Evolutionary conservation across 352 stramenopile genomes (phyloP).

Genomic region (Phytophthora macrochlamydospora): DNA sequence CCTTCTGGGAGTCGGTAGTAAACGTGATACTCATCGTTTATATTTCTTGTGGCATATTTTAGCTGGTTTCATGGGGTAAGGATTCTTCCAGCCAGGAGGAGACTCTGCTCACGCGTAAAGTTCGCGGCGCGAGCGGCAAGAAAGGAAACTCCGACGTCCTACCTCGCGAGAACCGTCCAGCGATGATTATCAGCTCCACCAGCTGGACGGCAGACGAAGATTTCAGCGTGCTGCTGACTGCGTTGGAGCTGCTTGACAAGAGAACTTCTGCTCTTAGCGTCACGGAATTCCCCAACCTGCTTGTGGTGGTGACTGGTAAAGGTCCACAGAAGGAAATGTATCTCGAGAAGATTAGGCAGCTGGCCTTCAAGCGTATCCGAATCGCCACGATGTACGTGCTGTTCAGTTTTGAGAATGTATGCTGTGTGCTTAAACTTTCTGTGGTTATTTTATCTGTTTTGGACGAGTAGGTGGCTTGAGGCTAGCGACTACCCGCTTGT

Average conservation of each 20-base stretch:
- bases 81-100: slow-evolving; percentile 43
- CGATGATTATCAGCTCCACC: slow-evolving; percentile 94
- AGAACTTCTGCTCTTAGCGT: slow-evolving; percentile 44
- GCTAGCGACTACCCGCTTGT: slow-evolving; percentile 96
- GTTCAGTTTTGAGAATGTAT: not conserved
- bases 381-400: slow-evolving; percentile 84
- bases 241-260: slow-evolving; percentile 82
- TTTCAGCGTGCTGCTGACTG: slow-evolving; percentile 96
- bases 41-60: slow-evolving; percentile 9
- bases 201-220: slow-evolving; percentile 99
- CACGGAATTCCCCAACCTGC: slow-evolving; percentile 74
- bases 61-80: slow-evolving; percentile 48
- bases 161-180: slow-evolving; percentile 58
- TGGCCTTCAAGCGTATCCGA: slow-evolving; percentile 78
- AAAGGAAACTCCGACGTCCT: slow-evolving; percentile 30
- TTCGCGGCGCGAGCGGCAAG: slow-evolving; percentile 26
- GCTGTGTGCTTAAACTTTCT: not conserved
- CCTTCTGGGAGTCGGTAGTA: not conserved
- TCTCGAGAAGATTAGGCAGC: slow-evolving; percentile 72
- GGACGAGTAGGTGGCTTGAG: slow-evolving; percentile 92
- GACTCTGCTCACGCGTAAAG: slow-evolving; percentile 65
- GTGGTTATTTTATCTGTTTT: not conserved
- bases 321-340: slow-evolving; percentile 94
- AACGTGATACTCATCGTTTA: not conserved
- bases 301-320: slow-evolving; percentile 98